These are phyloP conservation scores for Elaeis oleifera DNA, from an alignment of 202 grass and related monocot genomes.

Conservation along the genomic window DNA sequence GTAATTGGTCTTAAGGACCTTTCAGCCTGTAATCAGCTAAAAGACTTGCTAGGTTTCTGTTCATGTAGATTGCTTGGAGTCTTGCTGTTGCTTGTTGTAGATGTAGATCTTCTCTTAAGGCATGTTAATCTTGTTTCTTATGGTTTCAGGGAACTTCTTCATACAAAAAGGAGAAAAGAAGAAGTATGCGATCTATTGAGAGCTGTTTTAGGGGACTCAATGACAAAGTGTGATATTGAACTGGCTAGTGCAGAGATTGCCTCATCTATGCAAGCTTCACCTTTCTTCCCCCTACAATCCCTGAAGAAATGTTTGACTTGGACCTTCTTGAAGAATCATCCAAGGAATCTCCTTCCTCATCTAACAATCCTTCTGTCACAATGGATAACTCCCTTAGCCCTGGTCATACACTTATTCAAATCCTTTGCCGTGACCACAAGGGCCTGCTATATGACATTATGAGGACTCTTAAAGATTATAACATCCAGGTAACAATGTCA, in stretches of 20 bases:
- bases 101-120: too few species aligned
- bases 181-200: constrained; percentile 47
- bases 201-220: constrained; percentile 44
- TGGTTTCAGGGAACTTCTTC: constrained; percentile 58
- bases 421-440: constrained; percentile 58
- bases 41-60: too few species aligned
- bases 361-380: constrained; percentile 29
- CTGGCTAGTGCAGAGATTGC: constrained; percentile 39
- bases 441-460: constrained; percentile 74
- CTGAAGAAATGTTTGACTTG: constrained; percentile 38
- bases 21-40: too few species aligned
- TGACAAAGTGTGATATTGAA: constrained; percentile 54
- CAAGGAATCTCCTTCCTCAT: neutral
- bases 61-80: too few species aligned
- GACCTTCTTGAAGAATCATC: constrained; percentile 36
- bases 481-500: constrained; percentile 54
- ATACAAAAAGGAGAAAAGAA: constrained; percentile 57
- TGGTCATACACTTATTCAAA: constrained; percentile 68
- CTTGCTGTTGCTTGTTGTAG: neutral
- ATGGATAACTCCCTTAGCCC: constrained; percentile 63
- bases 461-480: constrained; percentile 71
- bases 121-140: too few species aligned
- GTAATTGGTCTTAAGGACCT: too few species aligned
- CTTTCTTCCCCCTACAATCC: constrained; percentile 26
- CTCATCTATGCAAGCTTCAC: constrained; percentile 38